Evolutionary conservation across 139 green algal genomes (phyloP), one percentile per base, ranked within the genome.

Genomic region (Coelastrella sp.): DNA sequence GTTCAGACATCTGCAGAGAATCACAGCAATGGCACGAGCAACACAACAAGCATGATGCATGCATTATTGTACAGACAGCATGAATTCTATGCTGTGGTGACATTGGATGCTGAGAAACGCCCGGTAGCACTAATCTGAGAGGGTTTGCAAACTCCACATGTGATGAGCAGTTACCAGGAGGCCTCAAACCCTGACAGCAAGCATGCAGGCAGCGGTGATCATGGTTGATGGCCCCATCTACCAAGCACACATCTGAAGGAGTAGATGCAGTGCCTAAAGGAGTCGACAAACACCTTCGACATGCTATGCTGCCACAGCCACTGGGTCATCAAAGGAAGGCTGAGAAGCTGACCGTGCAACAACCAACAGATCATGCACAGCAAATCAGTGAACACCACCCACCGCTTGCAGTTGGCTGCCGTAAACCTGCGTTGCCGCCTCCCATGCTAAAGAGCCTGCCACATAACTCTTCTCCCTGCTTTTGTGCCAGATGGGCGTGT

Each of bases 401-500:
- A 65, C 49, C 78, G 49, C 35, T 58, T 65, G 7, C 78, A 83
- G 49, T 65, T 83, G 78, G 9, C 35, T 15, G 8, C 59, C 85
- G 57, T 90, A 90, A 14, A 90, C 20, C 58, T 78, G 8, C 58
- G 15, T 10, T 24, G 85, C 85, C 19, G 57, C 73, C 4, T 73
- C 11, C n/a, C 19, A 81, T 88, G 56, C 74, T 24, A 12, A 8
- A 84, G 57, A 11, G 84, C 27, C 59, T 24, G 7, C 85, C 7
- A 11, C 17, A 11, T 66, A 27, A 20, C 73, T 84, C 22, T 22
- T 74, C 4, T 83, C 58, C 8, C 85, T 74, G 58, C 63, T 61
- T 58, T 83, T 90, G n/a, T 80, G 15, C 85, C 85, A 90, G 20
- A 90, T 90, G 9, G 85, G 85, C 10, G 85, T 90, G 14, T 17